Base-by-base conservation (phyloP, 2,329 filamentous ascomycete species). In the Aureobasidium sp. region DNA sequence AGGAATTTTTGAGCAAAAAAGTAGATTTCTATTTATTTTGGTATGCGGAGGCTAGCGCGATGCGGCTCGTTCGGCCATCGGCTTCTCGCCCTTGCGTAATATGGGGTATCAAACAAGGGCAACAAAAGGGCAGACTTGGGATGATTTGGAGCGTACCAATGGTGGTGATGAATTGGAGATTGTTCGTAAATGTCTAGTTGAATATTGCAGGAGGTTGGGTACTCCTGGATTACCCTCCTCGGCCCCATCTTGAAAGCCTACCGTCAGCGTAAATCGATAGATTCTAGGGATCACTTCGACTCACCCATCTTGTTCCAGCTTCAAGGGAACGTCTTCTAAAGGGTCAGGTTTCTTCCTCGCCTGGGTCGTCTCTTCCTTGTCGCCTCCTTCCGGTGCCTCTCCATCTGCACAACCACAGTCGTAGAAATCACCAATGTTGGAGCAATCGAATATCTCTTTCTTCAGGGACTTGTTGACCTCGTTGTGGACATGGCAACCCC, bases 401-500 rank as follows among this genome's bases (percentile, higher is more conserved):
- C 75, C 73, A 51, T 79, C 78, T 25, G 77, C 81, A 69, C 84
- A 86, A 33, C 84, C 84, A 66, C 84, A 87, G 67, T 87, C 83
- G 68, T 87, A 87, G 64, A 84, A 85, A 61, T 85, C 83, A 2
- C 83, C 84, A 61, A 87, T 83, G 38, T 85, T 81, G 43, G 78
- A 78, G 70, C 84, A 87, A 69, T 86, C 82, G 67, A 86, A 87
- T 23, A 81, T 70, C 5, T 79, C 77, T 69, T 87, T 87, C 33
- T 78, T 71, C 62, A 87, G 73, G 67, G 82, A 80, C 68, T 81
- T 77, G 68, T 87, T 87, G 63, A 87, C 84, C 67, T 85, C 77
- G 64, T 87, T 87, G 67, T 87, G 84, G 42, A 86, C 81, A 67
- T 84, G 83, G 69, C 84, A 87, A 9, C 80, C 84, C 84, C 84